A percentile compares a stretch with the other conserved stretches of the same genome.
phyloP scores from a whole-genome alignment of 2,329 filamentous ascomycete species.

The Penicillium sp. region DNA sequence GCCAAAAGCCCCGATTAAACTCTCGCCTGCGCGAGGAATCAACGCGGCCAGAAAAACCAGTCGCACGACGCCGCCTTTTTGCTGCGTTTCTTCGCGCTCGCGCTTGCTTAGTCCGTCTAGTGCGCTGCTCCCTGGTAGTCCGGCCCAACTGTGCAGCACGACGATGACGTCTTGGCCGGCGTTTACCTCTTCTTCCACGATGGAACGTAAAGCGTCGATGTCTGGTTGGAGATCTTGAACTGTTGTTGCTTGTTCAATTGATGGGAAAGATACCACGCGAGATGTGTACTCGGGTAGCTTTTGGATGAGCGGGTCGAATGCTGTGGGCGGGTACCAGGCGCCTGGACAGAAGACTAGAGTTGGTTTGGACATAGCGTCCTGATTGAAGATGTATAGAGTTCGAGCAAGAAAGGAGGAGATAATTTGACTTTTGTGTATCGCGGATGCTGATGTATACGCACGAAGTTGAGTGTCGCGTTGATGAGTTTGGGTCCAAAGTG shows the following conservation, averaged over 20 bases:
- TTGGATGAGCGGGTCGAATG: slow-evolving; percentile 25
- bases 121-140: slow-evolving; percentile 34
- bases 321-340: slow-evolving; percentile 30
- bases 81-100: slow-evolving; percentile 23
- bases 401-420: too few species aligned
- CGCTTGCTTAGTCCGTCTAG: slow-evolving; percentile 29
- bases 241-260: slow-evolving; percentile 21
- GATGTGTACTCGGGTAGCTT: slow-evolving; percentile 20
- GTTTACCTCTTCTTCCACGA: slow-evolving; percentile 27
- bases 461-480: too few species aligned
- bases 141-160: slow-evolving; percentile 35
- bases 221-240: slow-evolving; percentile 26
- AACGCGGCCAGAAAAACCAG: slow-evolving; percentile 34
- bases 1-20: slow-evolving; percentile 28
- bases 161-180: slow-evolving; percentile 30
- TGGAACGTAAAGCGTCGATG: slow-evolving; percentile 28
- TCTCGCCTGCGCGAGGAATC: slow-evolving; percentile 30
- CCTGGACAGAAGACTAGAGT: slow-evolving; percentile 29
- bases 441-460: too few species aligned
- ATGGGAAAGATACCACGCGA: slow-evolving; percentile 26
- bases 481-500: too few species aligned
- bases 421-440: too few species aligned
- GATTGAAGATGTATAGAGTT: too few species aligned
- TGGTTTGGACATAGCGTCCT: slow-evolving; percentile 21
- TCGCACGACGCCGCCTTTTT: slow-evolving; percentile 31